phyloP scores from a whole-genome alignment of 257 asterid genomes.

The Primulina huaijiensis region DNA sequence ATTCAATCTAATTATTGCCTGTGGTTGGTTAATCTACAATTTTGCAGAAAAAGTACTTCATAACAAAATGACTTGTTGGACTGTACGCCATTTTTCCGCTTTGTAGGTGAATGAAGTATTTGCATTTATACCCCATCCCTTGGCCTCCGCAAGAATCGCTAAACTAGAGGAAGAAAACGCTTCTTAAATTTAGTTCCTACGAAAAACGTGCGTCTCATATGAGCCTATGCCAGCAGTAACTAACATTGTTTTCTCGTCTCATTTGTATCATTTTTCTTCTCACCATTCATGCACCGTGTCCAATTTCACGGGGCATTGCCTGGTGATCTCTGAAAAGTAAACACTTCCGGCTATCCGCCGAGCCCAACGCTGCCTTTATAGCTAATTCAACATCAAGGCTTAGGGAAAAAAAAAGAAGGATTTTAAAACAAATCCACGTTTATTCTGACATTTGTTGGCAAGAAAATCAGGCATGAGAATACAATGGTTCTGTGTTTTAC shows the following conservation, averaged over 20 bases:
- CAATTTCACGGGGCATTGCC: conserved; percentile 59
- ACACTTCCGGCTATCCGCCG: background rate
- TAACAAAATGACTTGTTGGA: no score
- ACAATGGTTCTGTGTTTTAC: conserved; percentile 36
- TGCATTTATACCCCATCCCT: background rate
- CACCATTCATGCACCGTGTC: conserved; percentile 42
- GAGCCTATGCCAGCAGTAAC: conserved; percentile 25
- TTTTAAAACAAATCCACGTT: background rate
- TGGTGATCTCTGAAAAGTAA: conserved; percentile 29
- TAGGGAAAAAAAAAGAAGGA: background rate
- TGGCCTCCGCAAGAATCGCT: conserved; percentile 25
- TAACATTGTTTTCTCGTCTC: conserved; percentile 29
- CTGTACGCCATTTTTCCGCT: background rate
- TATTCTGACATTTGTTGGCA: conserved; percentile 17
- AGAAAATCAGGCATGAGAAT: conserved; percentile 34
- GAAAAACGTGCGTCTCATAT: conserved; percentile 32
- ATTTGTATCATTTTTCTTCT: conserved; percentile 10
- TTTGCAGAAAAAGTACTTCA: no score
- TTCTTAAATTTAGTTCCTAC: conserved; percentile 34
- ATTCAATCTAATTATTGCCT: no score
- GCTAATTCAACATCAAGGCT: background rate
- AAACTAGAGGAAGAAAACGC: conserved; percentile 55
- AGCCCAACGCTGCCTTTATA: background rate
- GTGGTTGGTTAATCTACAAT: no score
- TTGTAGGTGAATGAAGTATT: background rate